phyloP scores from a whole-genome alignment of 176 grass and related monocot species.

The Triticum aestivum region DNA sequence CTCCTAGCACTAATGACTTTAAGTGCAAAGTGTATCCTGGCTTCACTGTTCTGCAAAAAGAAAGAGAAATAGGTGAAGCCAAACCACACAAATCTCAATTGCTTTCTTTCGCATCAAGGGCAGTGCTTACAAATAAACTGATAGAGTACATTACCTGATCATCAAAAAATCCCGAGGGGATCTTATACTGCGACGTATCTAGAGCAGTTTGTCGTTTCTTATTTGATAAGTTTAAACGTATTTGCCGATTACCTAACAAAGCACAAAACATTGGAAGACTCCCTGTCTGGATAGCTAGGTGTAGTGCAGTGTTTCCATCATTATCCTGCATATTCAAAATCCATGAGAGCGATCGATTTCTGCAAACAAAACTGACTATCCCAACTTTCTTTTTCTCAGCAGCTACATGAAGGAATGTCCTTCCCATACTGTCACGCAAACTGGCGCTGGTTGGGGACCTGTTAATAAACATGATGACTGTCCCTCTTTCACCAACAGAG shows the following conservation, averaged over 20 bases:
- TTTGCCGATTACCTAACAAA: background rate
- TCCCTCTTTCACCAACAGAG: no score
- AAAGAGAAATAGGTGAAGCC: background rate
- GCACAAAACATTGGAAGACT: background rate
- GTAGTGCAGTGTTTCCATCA: background rate
- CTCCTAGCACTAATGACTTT: background rate
- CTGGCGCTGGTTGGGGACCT: background rate
- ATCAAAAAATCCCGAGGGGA: background rate
- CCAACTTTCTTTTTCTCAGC: background rate
- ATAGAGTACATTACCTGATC: background rate
- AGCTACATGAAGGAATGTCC: constrained; percentile 6
- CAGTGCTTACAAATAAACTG: background rate
- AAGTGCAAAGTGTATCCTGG: background rate
- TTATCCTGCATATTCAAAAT: background rate
- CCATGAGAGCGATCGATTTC: background rate
- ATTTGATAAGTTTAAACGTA: background rate
- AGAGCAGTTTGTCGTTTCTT: background rate
- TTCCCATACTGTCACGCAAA: background rate
- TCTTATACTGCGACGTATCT: background rate
- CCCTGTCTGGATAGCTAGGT: background rate
- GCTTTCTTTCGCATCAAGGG: background rate
- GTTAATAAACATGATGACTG: no score
- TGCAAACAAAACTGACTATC: background rate
- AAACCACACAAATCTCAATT: background rate
- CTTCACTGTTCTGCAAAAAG: background rate